phyloP scores from a whole-genome alignment of 1,284 basidiomycete genomes.

The Xerocomus nothofagi region DNA sequence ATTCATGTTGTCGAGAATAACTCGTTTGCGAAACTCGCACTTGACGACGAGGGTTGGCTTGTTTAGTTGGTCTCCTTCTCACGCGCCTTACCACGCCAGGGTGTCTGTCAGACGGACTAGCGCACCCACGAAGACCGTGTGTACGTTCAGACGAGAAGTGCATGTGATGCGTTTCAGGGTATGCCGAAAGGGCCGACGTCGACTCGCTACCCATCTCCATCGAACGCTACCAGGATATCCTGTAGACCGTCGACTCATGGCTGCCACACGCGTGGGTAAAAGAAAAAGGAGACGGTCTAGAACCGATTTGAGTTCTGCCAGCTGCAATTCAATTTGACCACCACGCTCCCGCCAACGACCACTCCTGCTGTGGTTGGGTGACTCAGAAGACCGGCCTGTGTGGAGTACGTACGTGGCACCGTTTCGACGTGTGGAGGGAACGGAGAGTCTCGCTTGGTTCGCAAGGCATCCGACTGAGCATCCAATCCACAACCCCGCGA shows the following conservation, averaged over 20 bases:
- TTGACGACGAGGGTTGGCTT: constrained; percentile 15
- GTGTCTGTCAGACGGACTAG: background rate
- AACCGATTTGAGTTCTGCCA: constrained; percentile 19
- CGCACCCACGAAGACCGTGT: constrained; percentile 13
- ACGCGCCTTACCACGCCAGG: background rate
- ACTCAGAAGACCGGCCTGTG: background rate
- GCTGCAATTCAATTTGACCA: constrained; percentile 17
- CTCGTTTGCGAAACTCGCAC: constrained; percentile 9
- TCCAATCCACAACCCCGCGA: background rate
- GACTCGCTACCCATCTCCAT: too few relatives aligned
- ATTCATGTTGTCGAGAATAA: constrained; percentile 8
- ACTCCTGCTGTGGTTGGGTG: background rate
- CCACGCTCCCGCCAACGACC: background rate
- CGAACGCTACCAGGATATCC: too few relatives aligned
- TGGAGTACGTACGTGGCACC: background rate
- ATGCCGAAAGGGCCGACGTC: too few relatives aligned
- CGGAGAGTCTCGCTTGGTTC: background rate
- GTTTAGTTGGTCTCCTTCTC: background rate
- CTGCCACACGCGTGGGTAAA: constrained; percentile 14
- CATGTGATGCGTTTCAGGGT: background rate
- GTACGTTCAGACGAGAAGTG: constrained; percentile 13
- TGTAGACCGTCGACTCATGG: too few relatives aligned
- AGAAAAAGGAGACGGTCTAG: background rate
- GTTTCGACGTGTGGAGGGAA: background rate
- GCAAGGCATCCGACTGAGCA: background rate